Evolutionary conservation across 2,329 filamentous ascomycete species (phyloP), one percentile per base, ranked within the genome.

Genomic region (Aspergillus hortae): DNA sequence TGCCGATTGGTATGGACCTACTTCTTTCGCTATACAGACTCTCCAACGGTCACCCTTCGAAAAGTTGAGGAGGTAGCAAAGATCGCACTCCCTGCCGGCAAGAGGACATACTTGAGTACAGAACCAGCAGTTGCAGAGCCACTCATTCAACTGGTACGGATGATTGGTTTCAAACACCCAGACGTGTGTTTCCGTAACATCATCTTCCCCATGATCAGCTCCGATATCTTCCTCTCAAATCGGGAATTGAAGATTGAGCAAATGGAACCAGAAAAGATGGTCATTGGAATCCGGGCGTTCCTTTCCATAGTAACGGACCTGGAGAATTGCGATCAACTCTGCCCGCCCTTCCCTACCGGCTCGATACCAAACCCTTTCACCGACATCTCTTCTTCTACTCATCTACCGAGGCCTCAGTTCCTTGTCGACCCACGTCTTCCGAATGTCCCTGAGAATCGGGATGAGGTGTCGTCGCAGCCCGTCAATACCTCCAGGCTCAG

Each of bases 281-380:
- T 97, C n/a, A 89, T 99, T 61, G 94, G 92, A 2, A 99, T 99
- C 56, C 84, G 91, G 56, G 89, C 94, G 3, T 99, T 97, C 67
- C 79, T 99, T 25, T 89, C 88, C 30, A 90, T 97, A 60, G 92
- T 99, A 84, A 83, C 88, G 0, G 94, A 99, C 68, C 77, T 97
- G 23, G 94, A 99, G 69, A 92, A 88, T 57, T 87, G 87, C 23
- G 87, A 92, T 45, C 81, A 85, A 56, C 82, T 86, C 11, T 81
- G 81, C 21, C 94, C 94, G 2, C 89, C 91, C 0, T 96, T 97
- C 60, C 94, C 94, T 1, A 83, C 86, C 43, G 82, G 84, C 10
- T 84, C 69, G 25, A 64, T 70, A 12, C 63, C 68, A 1, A 72
- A 69, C 44, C 62, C 65, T 6, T 68, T 69, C 49, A 65, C 69